Evolutionary conservation across 371 early-diverging fungal genomes (phyloP), one percentile per base, ranked within the genome.

Genomic region (Apophysomyces trapeziformis): DNA sequence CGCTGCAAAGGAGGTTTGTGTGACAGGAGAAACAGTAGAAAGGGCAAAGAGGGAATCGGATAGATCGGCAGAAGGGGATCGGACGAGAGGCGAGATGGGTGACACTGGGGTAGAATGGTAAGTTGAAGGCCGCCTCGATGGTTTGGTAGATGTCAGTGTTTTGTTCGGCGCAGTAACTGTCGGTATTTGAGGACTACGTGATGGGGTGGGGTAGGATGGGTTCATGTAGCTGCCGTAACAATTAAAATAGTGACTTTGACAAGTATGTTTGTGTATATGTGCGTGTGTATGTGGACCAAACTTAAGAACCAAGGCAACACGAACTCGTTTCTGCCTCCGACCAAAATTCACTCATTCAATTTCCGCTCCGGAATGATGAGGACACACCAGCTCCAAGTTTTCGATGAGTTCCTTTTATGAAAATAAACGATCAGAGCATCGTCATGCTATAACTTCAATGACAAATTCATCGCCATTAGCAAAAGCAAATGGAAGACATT

Each of bases 121-220:
- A 16, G 58, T 63, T 46, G 65, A 59, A 58, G 66, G 60, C 18
- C 66, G 50, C 57, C 64, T 72, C n/a, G 78, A 62, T 26, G 78
- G 69, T 50, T 71, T 71, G 44, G 57, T 78, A 4, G 73, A 69
- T 26, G 62, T 66, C 18, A 78, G 65, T 7, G 78, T 78, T 58
- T 69, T 78, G 59, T 75, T 73, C 1, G 75, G 78, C 44, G 75
- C 75, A 57, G 75, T 78, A 45, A 78, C 59, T 41, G 65, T 65
- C 54, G 69, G 72, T 57, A 64, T 57, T 18, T 61, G 67, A 41
- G 63, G 70, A 61, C n/a, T 61, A 50, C 61, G 47, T 61, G 26
- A 50, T 57, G 21, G 65, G 36, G 47, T 67, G 36, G 61, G 61
- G 54, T 66, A 60, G 43, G 69, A 68, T 64, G 69, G 58, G 69